phyloP scores from a whole-genome alignment of 768 basidiomycete genomes.

The Boletus coccyginus region DNA sequence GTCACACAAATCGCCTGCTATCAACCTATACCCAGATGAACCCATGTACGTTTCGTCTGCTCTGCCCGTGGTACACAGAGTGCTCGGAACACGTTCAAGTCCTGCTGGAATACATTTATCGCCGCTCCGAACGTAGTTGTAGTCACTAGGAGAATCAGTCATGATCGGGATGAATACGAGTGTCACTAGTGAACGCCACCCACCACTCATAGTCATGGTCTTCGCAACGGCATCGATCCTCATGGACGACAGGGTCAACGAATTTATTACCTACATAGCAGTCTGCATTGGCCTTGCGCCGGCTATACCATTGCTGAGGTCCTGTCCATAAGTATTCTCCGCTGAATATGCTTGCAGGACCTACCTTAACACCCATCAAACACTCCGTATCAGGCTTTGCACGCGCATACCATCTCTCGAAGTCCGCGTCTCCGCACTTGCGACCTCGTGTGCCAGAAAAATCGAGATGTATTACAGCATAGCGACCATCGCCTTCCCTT shows the following conservation, averaged over 20 bases:
- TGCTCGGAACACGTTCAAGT: slow-evolving; percentile 82
- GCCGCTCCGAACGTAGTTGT: slow-evolving; percentile 78
- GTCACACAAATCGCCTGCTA: slow-evolving; percentile 89
- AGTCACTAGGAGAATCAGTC: slow-evolving; percentile 58
- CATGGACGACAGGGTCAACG: slow-evolving; percentile 77
- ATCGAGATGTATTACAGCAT: slow-evolving; percentile 78
- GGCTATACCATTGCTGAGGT: slow-evolving; percentile 85
- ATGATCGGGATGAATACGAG: background rate
- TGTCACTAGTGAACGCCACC: slow-evolving; percentile 23
- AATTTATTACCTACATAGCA: slow-evolving; percentile 94
- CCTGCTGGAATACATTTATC: slow-evolving; percentile 80
- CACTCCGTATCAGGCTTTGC: slow-evolving; percentile 63
- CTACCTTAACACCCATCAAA: slow-evolving; percentile 91
- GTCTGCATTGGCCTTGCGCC: slow-evolving; percentile 77
- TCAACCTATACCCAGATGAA: slow-evolving; percentile 88
- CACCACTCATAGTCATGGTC: slow-evolving; percentile 96
- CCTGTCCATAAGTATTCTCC: background rate
- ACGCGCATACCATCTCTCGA: slow-evolving; percentile 87
- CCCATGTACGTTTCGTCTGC: slow-evolving; percentile 69
- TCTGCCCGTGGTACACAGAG: slow-evolving; percentile 52
- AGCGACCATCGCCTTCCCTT: slow-evolving; percentile 49
- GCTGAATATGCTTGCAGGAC: slow-evolving; percentile 10
- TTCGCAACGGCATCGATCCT: slow-evolving; percentile 79
- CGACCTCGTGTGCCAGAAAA: slow-evolving; percentile 66
- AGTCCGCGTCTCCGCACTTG: slow-evolving; percentile 70